These are phyloP conservation scores for Aspergillus phoenicis DNA, from an alignment of 2,329 filamentous ascomycete genomes.

Conservation along the genomic window DNA sequence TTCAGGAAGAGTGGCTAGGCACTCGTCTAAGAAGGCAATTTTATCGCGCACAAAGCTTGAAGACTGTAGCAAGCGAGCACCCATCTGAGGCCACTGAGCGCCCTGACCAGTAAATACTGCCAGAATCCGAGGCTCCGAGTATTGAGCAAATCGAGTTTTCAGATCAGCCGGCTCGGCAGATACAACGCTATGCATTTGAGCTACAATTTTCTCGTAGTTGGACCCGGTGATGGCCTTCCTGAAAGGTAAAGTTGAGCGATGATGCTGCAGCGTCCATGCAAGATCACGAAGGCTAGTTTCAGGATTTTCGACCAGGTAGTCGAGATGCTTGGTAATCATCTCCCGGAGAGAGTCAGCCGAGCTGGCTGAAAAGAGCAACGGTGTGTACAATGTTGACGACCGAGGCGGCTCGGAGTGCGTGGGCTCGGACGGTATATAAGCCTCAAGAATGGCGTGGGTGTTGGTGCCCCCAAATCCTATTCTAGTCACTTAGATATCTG, in stretches of 20 bases:
- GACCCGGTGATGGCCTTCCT: neutral
- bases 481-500: no score
- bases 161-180: neutral
- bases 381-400: neutral
- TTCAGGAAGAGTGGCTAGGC: neutral
- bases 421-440: neutral
- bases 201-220: neutral
- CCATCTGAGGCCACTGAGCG: constrained; percentile 29
- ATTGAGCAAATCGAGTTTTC: neutral
- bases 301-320: neutral
- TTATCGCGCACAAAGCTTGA: neutral
- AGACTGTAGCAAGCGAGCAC: neutral
- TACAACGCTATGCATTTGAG: neutral
- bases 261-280: neutral
- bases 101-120: constrained; percentile 29
- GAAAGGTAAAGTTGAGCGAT: neutral
- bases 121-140: neutral
- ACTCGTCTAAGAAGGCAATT: neutral
- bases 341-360: neutral
- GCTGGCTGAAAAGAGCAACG: neutral
- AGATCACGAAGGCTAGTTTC: neutral
- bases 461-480: constrained; percentile 37
- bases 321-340: neutral
- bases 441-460: constrained; percentile 41
- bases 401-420: neutral